phyloP scores from a whole-genome alignment of 2,329 filamentous ascomycete species.

The Ploettnerulaceae sp. region DNA sequence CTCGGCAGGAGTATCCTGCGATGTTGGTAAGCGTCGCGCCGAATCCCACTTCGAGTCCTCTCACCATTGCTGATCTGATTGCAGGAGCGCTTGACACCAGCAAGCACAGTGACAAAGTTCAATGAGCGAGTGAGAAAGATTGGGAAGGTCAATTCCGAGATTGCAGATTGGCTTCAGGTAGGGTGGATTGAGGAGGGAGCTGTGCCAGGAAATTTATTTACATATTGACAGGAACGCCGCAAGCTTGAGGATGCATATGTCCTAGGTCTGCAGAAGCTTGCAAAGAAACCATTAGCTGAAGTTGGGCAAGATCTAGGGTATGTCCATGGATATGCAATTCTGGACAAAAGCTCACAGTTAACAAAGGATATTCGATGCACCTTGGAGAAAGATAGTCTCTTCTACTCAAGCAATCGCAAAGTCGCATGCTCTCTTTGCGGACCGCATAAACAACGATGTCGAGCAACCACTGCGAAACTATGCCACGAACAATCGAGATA shows the following conservation, averaged over 20 bases:
- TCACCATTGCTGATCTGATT: conserved; percentile 24
- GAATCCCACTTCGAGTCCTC: conserved; percentile 16
- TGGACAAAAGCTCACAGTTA: conserved; percentile 23
- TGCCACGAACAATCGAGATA: conserved; percentile 63
- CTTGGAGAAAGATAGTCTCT: conserved; percentile 83
- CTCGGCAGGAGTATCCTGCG: conserved; percentile 85
- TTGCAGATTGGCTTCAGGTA: conserved; percentile 97
- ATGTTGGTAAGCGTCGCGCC: conserved; percentile 71
- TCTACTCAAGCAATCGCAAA: conserved; percentile 76
- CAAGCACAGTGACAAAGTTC: conserved; percentile 74
- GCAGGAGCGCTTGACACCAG: conserved; percentile 75
- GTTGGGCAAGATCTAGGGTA: conserved; percentile 82
- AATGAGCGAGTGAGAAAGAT: conserved; percentile 87
- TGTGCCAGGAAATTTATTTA: conserved; percentile 20
- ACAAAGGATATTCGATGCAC: conserved; percentile 75
- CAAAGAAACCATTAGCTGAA: conserved; percentile 68
- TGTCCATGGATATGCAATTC: conserved; percentile 32
- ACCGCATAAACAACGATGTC: conserved; percentile 82
- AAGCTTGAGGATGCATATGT: conserved; percentile 89
- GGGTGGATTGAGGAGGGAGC: not conserved
- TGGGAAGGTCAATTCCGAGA: conserved; percentile 77
- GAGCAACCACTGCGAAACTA: conserved; percentile 79
- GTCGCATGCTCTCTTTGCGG: conserved; percentile 75
- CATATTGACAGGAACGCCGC: conserved; percentile 69
- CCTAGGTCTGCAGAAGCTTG: conserved; percentile 72